Conservation (phyloP, 352 stramenopile genomes). For the Globisporangium barbulae region DNA sequence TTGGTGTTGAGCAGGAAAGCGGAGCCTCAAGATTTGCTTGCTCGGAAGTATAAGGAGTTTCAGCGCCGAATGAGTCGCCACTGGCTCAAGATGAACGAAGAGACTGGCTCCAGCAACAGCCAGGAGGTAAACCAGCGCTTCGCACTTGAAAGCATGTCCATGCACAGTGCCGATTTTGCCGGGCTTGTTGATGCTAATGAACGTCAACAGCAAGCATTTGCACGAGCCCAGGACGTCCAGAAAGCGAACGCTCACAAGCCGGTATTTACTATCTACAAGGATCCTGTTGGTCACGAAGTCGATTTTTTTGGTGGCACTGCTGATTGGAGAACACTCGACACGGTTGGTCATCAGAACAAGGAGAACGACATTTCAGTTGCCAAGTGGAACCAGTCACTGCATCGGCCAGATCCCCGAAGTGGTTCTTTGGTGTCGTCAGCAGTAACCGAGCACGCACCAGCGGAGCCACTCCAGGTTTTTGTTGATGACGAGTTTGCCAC, state of each 20-base stretch:
- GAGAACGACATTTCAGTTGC: constrained; percentile 61
- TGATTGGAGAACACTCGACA: constrained; percentile 70
- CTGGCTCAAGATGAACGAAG: constrained; percentile 68
- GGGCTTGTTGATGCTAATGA: constrained; percentile 55
- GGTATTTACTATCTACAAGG: constrained; percentile 84
- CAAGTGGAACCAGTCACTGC: constrained; percentile 42
- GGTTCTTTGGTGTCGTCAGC: neutral
- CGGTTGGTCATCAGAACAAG: constrained; percentile 71
- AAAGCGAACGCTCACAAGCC: constrained; percentile 69
- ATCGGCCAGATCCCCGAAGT: neutral
- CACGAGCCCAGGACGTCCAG: constrained; percentile 51
- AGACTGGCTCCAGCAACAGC: constrained; percentile 20
- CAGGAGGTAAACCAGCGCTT: constrained; percentile 49
- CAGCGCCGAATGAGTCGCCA: constrained; percentile 80
- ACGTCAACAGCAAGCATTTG: constrained; percentile 59
- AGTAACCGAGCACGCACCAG: neutral
- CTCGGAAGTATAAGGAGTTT: constrained; percentile 81
- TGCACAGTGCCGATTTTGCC: constrained; percentile 45
- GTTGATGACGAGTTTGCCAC: constrained; percentile 63
- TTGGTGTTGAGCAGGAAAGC: constrained; percentile 45
- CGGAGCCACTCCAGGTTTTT: constrained; percentile 62
- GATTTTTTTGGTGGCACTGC: constrained; percentile 57
- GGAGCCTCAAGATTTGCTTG: constrained; percentile 57
- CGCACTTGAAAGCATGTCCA: constrained; percentile 61
- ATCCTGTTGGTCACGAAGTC: constrained; percentile 44